Base-by-base conservation (phyloP, 1,139 yeast genomes). In the Nakaseomyces uthaithaninus region DNA sequence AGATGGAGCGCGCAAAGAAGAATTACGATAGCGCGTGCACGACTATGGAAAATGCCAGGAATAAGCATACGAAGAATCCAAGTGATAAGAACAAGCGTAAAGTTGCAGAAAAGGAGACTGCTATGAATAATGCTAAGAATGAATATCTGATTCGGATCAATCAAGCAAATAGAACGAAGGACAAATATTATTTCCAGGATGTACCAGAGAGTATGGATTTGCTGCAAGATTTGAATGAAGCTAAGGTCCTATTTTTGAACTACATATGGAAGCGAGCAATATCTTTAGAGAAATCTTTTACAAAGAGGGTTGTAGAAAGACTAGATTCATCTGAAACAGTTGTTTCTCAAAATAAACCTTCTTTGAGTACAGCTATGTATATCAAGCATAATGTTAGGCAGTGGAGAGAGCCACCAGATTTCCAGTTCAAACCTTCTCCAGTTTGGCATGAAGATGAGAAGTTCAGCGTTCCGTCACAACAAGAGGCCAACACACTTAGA, bases 361-460 rank as follows among this genome's bases (percentile, higher is more conserved):
- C 66, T 35, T 66, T 87, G 42, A 96, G 87, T 61, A 74, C 89
- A 1, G 81, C 86, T 27, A 91, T 93, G 97, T 93, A 80, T 63
- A 77, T 87, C 43, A 87, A 87, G 56, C 99, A 93, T 63, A 93
- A 93, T 56, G 55, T 68, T 17, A 72, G 71, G 26, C 67, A 65
- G 17, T 91, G 96, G 96, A 68, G 69, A 37, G 97, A 87, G 53
- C 98, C 97, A 0, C 67, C 67, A 4, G 97, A 91, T 62, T 85
- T 81, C 57, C 73, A 75, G 50, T 93, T 81, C 55, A 74, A 85
- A 49, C 96, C 97, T 1, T 80, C 94, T 30, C 79, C 89, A 25
- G 82, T 93, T 38, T 93, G 98, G 98, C 97, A 89, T 62, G 98
- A 91, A 55, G 96, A 91, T 60, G 95, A 87, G 48, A 68, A 75